Percentiles rank a stretch among this genome's conserved stretches.
Evolutionary conservation across 2,329 filamentous ascomycete genomes (phyloP).

Genomic region (Colletotrichum sp.): DNA sequence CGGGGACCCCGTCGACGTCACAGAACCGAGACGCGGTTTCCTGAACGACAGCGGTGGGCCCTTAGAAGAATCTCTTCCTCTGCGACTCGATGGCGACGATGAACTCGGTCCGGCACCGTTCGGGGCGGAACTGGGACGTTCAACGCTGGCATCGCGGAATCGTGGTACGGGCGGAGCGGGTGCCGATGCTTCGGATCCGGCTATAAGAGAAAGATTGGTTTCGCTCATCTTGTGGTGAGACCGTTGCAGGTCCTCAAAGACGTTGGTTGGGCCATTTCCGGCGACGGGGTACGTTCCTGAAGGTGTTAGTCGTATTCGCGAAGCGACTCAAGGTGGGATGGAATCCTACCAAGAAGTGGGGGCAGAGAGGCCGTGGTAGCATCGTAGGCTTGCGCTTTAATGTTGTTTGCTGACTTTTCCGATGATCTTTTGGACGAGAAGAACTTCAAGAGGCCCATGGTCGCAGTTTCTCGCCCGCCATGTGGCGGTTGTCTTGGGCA

Average conservation of each 20-base stretch:
- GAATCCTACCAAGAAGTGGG: conserved; percentile 37
- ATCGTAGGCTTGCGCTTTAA: conserved; percentile 43
- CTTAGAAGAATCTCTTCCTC: conserved; percentile 20
- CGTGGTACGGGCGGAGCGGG: conserved; percentile 33
- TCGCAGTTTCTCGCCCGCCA: conserved; percentile 15
- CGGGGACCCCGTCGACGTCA: conserved; percentile 3
- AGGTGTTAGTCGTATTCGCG: neutral
- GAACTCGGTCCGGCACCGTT: conserved; percentile 13
- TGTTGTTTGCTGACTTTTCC: conserved; percentile 19
- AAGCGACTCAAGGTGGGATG: neutral
- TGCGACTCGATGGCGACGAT: neutral
- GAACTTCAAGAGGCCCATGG: conserved; percentile 40
- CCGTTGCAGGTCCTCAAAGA: conserved; percentile 39
- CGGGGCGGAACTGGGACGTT: conserved; percentile 43
- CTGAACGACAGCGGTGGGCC: conserved; percentile 20
- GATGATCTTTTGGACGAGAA: conserved; percentile 32
- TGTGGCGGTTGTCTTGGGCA: neutral
- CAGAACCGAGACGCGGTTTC: conserved; percentile 12
- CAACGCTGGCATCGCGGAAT: conserved; percentile 28
- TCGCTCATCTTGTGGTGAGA: conserved; percentile 33
- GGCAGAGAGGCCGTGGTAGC: conserved; percentile 37
- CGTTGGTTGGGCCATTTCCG: conserved; percentile 42
- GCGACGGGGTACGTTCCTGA: conserved; percentile 43
- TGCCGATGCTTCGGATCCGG: conserved; percentile 28
- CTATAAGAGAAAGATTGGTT: conserved; percentile 23